Base-by-base conservation (phyloP, 2,329 filamentous ascomycete genomes). In the Fonsecaea nubica region DNA sequence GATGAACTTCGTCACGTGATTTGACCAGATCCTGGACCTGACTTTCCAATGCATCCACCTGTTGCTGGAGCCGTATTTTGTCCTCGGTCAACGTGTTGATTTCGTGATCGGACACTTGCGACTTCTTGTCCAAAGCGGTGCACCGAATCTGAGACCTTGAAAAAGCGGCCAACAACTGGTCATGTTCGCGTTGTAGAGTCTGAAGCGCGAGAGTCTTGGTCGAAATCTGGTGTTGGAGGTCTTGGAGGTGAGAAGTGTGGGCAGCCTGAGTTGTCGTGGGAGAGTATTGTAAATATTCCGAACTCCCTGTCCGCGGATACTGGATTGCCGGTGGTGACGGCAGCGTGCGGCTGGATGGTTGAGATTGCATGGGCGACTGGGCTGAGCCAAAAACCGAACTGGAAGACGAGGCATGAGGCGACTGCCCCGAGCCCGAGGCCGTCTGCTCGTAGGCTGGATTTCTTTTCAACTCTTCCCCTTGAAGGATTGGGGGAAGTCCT, bases 191-290 rank as follows among this genome's bases (percentile, higher is more conserved):
- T 71, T 85, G 84, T 6, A 86, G 76, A 1, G 82, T 84, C 66
- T 84, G 81, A 25, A 85, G 78, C 12, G 81, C 81, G 18, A 85
- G 76, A 4, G 84, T 82, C 69, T 86, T 85, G 64, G 85, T 76
- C 15, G 81, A 84, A 42, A 86, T 78, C 72, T 86, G 83, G 71
- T 85, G 84, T 69, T 86, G 85, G 7, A 86, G 77, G 58, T 83
- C 81, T 58, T 82, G 79, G 21, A 84, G 74, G 63, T 83, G 80
- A 15, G 75, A 75, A 18, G 73, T 69, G 42, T 80, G 78, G 18
- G 77, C 78, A 7, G 78, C 72, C 62, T 66, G 50, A 38, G 50
- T 68, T 15, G 68, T 52, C 25, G 62, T 58, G 6, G 61, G 63
- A 18, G 66, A 67, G 52, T 65, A 69, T 35, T 62, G 63, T 32